Evolutionary conservation across 257 asterid species (phyloP).

Genomic region (Fraxinus americana): DNA sequence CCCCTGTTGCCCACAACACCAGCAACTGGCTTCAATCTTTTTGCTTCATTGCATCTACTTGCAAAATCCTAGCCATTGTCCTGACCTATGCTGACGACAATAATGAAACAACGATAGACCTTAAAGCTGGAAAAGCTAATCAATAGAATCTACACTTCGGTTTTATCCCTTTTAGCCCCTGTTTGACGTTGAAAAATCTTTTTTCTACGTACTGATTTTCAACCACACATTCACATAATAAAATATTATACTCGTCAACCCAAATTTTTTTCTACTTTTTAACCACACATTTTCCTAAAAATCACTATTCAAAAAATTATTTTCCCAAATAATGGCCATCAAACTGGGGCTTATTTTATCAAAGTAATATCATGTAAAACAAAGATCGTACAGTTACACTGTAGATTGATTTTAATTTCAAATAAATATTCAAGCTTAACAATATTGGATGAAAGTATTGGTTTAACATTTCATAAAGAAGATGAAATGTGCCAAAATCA

Average conservation of each 20-base stretch:
- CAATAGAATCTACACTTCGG: not conserved
- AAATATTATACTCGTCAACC: no score
- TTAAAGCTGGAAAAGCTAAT: not conserved
- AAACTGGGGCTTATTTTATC: no score
- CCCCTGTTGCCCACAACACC: constrained; percentile 36
- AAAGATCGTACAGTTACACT: no score
- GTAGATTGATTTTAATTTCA: no score
- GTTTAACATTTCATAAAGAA: not conserved
- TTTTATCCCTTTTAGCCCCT: no score
- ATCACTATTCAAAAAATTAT: no score
- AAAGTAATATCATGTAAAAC: not conserved
- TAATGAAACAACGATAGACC: not conserved
- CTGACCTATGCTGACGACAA: constrained; percentile 44
- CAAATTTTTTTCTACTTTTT: no score
- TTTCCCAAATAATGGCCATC: no score
- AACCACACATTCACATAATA: no score
- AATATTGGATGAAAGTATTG: not conserved
- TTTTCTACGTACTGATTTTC: no score
- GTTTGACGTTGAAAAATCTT: no score
- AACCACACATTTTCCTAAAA: no score
- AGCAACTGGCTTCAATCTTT: constrained; percentile 83
- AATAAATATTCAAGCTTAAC: not conserved
- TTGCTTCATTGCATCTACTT: constrained; percentile 95
- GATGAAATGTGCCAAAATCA: not conserved
- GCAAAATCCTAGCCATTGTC: constrained; percentile 79